Evolutionary conservation across 176 grass and related monocot species (phyloP).

Genomic region (Musa schizocarpa): DNA sequence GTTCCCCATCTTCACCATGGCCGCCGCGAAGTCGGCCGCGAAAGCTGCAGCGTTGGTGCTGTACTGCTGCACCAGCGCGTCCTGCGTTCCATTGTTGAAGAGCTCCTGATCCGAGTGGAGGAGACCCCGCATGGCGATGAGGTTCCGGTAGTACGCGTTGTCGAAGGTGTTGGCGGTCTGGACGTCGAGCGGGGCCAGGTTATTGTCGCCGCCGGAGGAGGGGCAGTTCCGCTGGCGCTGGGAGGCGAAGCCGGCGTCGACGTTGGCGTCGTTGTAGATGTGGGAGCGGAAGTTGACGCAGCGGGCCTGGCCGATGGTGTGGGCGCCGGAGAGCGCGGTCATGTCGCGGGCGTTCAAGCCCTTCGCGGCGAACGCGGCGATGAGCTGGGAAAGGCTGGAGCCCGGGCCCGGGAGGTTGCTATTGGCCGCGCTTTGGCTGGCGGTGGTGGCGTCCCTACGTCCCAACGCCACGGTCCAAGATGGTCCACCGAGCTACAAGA

Average conservation of each 20-base stretch:
- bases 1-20: background rate
- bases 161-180: background rate
- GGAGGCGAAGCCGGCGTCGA: background rate
- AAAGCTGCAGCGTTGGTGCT: background rate
- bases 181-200: background rate
- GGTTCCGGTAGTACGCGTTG: conserved; percentile 8
- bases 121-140: background rate
- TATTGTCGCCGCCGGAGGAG: background rate
- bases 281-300: conserved; percentile 8
- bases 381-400: conserved; percentile 4
- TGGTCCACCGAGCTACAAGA: background rate
- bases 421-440: background rate
- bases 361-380: conserved; percentile 7
- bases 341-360: conserved; percentile 5
- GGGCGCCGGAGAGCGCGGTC: conserved; percentile 7
- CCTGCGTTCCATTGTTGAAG: background rate
- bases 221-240: background rate
- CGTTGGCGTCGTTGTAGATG: background rate
- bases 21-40: conserved; percentile 1
- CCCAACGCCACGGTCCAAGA: background rate
- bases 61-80: background rate
- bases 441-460: conserved; percentile 5
- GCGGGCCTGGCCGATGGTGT: conserved; percentile 14
- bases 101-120: conserved; percentile 9
- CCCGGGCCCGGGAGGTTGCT: background rate